phyloP scores from a whole-genome alignment of 352 stramenopile genomes.

The Globisporangium spiculum region DNA sequence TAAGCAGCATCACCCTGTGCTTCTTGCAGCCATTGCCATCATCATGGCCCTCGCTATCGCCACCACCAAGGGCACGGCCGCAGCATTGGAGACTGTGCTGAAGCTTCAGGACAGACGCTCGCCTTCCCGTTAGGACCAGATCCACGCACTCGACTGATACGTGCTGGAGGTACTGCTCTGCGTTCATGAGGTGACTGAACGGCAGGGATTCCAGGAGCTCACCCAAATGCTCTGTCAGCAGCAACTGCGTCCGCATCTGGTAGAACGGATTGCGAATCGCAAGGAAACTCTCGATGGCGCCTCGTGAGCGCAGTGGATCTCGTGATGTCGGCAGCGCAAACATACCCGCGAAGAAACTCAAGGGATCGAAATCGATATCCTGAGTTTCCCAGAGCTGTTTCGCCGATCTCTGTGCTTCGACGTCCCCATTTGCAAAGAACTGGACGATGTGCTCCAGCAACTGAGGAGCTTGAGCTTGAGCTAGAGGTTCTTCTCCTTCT shows the following conservation, averaged over 20 bases:
- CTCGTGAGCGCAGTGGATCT: not conserved
- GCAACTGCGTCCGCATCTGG: not conserved
- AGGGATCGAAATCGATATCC: not conserved
- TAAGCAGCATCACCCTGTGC: not conserved
- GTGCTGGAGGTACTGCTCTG: not conserved
- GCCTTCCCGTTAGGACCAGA: not conserved
- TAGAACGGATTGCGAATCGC: conserved; percentile 3
- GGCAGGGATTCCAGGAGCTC: not conserved
- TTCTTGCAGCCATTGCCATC: not conserved
- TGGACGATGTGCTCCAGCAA: not conserved
- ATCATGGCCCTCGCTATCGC: too few species aligned
- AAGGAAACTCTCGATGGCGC: conserved; percentile 1
- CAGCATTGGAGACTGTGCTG: not conserved
- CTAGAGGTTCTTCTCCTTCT: not conserved
- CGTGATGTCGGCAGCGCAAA: not conserved
- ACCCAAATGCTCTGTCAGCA: not conserved
- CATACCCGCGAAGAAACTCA: not conserved
- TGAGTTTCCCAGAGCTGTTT: not conserved
- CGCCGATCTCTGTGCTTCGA: not conserved
- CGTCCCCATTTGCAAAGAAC: not conserved
- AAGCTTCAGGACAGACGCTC: not conserved
- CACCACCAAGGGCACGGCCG: too few species aligned
- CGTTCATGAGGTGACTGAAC: not conserved
- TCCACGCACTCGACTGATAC: not conserved
- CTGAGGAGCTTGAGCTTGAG: not conserved